Evolutionary conservation across 179 eudicot species (phyloP).

Genomic region (Amaranthus tricolor): DNA sequence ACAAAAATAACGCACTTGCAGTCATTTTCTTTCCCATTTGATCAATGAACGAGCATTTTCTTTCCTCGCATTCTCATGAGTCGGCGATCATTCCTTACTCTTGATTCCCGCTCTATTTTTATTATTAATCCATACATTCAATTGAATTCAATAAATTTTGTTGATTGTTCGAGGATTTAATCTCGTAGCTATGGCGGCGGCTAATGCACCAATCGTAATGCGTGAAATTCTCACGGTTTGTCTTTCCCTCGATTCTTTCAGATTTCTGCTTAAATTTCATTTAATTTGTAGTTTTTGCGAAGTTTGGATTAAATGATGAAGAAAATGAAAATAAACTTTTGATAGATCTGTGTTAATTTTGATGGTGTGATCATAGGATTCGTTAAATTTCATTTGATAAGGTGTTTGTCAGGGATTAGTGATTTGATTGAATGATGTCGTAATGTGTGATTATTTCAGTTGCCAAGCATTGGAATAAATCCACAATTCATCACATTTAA

Average conservation of each 20-base stretch:
- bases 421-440: conserved; percentile 9
- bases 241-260: not conserved
- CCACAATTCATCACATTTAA: conserved; percentile 91
- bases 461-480: conserved; percentile 87
- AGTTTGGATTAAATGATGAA: conserved; percentile 5
- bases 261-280: conserved; percentile 5
- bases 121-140: not conserved
- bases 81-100: too few relatives aligned
- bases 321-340: not conserved
- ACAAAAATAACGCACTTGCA: conserved; percentile 23
- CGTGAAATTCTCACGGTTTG: conserved; percentile 85
- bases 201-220: conserved; percentile 97
- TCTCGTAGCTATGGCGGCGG: conserved; percentile 85
- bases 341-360: conserved; percentile 21
- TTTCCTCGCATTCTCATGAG: not conserved
- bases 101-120: too few relatives aligned
- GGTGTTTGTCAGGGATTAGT: conserved; percentile 11
- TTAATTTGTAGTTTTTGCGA: conserved; percentile 13
- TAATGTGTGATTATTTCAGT: conserved; percentile 37
- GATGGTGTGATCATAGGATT: not conserved
- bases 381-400: not conserved
- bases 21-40: too few relatives aligned
- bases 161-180: conserved; percentile 16
- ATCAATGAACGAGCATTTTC: conserved; percentile 2
- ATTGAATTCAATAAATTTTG: not conserved